phyloP scores from a whole-genome alignment of 805 yeast species.

The Candida sithepensis region DNA sequence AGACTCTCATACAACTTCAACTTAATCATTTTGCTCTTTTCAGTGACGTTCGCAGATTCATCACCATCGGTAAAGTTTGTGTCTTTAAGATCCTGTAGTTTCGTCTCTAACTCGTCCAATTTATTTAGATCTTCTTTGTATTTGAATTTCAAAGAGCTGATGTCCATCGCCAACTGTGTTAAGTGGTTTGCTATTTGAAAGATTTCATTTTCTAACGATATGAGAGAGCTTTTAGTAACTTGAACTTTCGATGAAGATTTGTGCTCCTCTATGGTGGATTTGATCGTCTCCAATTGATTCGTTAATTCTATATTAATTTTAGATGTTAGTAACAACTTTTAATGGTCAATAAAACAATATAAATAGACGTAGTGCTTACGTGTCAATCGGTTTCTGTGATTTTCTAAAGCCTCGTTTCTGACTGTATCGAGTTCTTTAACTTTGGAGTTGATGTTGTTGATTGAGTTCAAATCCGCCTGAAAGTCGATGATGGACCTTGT shows the following conservation, averaged over 20 bases:
- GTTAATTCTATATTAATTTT: constrained; percentile 11
- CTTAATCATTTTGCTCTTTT: constrained; percentile 44
- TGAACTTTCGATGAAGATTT: constrained; percentile 27
- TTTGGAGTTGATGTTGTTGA: constrained; percentile 31
- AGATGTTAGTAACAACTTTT: not conserved
- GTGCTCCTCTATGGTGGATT: constrained; percentile 20
- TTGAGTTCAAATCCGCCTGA: constrained; percentile 45
- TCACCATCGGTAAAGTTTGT: constrained; percentile 11
- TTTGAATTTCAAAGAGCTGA: constrained; percentile 36
- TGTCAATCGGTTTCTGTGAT: constrained; percentile 17
- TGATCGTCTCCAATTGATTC: constrained; percentile 16
- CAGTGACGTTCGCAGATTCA: not conserved
- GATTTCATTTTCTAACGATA: constrained; percentile 40
- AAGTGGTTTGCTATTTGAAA: constrained; percentile 50
- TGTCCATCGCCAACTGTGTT: constrained; percentile 45
- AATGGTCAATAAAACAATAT: not conserved
- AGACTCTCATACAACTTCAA: constrained; percentile 56
- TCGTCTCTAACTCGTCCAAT: constrained; percentile 30
- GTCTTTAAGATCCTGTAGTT: constrained; percentile 20
- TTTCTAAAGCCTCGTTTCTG: not conserved
- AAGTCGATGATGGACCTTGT: constrained; percentile 37
- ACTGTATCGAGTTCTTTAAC: constrained; percentile 7
- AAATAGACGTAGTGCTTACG: not conserved
- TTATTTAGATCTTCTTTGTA: constrained; percentile 36
- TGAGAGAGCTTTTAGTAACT: constrained; percentile 30